Percentiles rank a stretch among this genome's conserved stretches.
phyloP scores from a whole-genome alignment of 331 rosid species.

The Phaseolus coccineus region DNA sequence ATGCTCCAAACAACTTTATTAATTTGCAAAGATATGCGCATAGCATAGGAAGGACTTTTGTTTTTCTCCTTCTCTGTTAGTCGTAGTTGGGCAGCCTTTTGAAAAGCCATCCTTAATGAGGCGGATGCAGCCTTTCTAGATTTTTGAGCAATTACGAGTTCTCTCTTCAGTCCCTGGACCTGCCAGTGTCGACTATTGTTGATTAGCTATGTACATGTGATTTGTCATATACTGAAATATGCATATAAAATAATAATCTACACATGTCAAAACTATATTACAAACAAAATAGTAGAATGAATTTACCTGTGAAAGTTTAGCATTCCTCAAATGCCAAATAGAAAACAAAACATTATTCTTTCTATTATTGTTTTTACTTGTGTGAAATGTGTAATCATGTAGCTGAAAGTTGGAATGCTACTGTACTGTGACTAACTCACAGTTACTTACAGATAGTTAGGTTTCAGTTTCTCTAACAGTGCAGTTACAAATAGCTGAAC shows the following conservation, averaged over 20 bases:
- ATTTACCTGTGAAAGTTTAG: slow-evolving; percentile 24
- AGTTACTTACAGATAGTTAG: neutral
- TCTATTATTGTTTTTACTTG: neutral
- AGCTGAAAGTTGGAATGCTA: neutral
- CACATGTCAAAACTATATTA: slow-evolving; percentile 37
- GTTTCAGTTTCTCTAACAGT: neutral
- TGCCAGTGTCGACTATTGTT: slow-evolving; percentile 52
- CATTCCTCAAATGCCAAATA: slow-evolving; percentile 23
- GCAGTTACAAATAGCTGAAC: neutral
- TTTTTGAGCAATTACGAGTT: slow-evolving; percentile 80
- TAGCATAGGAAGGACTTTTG: slow-evolving; percentile 97
- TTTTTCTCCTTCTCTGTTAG: slow-evolving; percentile 94
- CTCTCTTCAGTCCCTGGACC: slow-evolving; percentile 93
- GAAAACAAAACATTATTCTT: slow-evolving; percentile 16
- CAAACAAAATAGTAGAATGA: slow-evolving; percentile 29
- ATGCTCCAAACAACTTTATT: slow-evolving; percentile 95
- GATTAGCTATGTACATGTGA: slow-evolving; percentile 26
- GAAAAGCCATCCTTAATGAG: slow-evolving; percentile 83
- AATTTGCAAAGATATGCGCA: slow-evolving; percentile 94
- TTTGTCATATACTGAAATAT: slow-evolving; percentile 33
- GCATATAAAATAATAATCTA: slow-evolving; percentile 30
- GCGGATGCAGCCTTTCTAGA: slow-evolving; percentile 85
- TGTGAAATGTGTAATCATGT: neutral
- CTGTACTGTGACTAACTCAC: neutral
- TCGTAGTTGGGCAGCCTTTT: slow-evolving; percentile 89